phyloP scores from a whole-genome alignment of 352 stramenopile genomes.

The Phytophthora cactorum region DNA sequence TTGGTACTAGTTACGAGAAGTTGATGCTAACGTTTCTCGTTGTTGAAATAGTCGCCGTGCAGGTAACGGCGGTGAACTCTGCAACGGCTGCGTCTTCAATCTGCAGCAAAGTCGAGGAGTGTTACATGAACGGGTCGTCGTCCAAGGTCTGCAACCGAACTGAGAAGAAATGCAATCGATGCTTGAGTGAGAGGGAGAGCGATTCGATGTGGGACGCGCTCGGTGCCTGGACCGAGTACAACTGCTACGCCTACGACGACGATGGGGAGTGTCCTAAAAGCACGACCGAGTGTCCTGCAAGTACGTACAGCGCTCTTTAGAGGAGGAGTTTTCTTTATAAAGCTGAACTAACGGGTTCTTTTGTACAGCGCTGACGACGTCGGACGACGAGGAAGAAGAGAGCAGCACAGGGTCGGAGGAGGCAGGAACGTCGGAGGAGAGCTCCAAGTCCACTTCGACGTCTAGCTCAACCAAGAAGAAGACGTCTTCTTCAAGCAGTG shows the following conservation, averaged over 20 bases:
- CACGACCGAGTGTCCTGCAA: conserved; percentile 47
- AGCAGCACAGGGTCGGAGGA: conserved; percentile 28
- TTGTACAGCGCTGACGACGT: conserved; percentile 25
- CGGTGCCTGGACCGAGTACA: conserved; percentile 44
- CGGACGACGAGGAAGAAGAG: conserved; percentile 7
- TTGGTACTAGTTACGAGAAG: not conserved
- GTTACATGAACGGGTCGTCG: conserved; percentile 52
- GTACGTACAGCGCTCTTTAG: conserved; percentile 22
- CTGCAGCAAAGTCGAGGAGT: conserved; percentile 45
- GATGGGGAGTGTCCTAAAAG: conserved; percentile 43
- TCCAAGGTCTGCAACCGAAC: conserved; percentile 54
- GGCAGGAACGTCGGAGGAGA: conserved; percentile 19
- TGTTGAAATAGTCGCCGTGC: conserved; percentile 23
- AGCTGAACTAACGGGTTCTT: not conserved
- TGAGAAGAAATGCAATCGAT: conserved; percentile 52
- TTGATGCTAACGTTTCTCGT: not conserved
- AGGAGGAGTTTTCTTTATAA: not conserved
- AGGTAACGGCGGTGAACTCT: conserved; percentile 28
- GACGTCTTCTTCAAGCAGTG: conserved; percentile 35
- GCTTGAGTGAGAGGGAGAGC: conserved; percentile 38
- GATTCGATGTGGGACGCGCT: conserved; percentile 27
- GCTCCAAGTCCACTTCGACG: conserved; percentile 21
- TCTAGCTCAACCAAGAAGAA: conserved; percentile 33
- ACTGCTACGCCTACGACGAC: conserved; percentile 49
- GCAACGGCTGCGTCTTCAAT: conserved; percentile 25